Base-by-base conservation (phyloP, 2,329 filamentous ascomycete genomes). In the Xylaria multiplex region DNA sequence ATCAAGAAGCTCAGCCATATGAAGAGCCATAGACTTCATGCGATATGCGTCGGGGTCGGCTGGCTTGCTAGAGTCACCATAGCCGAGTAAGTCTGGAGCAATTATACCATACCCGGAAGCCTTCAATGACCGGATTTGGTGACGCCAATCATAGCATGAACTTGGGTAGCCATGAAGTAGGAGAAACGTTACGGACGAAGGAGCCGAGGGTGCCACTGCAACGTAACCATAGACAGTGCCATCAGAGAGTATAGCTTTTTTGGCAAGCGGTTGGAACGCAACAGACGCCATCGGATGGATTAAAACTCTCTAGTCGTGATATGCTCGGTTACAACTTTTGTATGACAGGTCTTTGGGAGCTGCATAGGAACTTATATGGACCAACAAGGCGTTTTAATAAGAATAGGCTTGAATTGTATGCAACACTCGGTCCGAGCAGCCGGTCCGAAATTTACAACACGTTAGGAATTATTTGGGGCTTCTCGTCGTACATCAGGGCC, bases 1-100 rank as follows among this genome's bases (percentile, higher is more conserved):
- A 19, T 45, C 42, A 19, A 45, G 42, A 45, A 45, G 42, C 42
- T 45, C 42, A 14, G 42, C 42, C 42, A 45, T 45, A 45, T 45
- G 42, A 45, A 14, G 42, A 14, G 42, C 42, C 42, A 45, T 45
- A 19, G 42, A 14, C 42, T 45, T 45, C 42, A 45, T 45, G 9
- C 42, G 42, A 45, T 45, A 45, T 2, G 42, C 42, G 14, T 6
- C 42, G 1, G 42, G 42, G 11, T 45, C 42, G 42, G 42, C 42
- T 19, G 42, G 42, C 42, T 45, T 45, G 42, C 42, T 45, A 6
- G 42, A 45, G 9, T 45, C 42, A n/a, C 42, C 42, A 45, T 45
- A 45, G 42, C 42, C 42, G 14, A 45, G 42, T 45, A 45, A 45
- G 42, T 45, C 42, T n/a, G 42, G 42, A 16, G 14, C 42, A 45